Evolutionary conservation across 495 filamentous ascomycete genomes (phyloP), one percentile per base, ranked within the genome.

Genomic region (Xylaria flabelliformis): DNA sequence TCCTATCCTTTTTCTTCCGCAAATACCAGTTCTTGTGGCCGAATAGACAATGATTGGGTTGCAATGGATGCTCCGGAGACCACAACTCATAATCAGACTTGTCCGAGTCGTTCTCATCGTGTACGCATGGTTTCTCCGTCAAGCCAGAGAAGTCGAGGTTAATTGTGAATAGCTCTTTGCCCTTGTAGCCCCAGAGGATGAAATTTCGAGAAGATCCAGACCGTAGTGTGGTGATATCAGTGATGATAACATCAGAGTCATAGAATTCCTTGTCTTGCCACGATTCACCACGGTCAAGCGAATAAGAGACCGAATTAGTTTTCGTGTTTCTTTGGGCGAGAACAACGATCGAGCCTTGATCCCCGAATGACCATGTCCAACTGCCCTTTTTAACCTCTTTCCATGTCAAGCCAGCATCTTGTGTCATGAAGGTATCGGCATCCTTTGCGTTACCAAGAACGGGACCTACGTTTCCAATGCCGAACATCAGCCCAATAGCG

Each of bases 331-430:
- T 81, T 73, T 85, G 82, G 36, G 94, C 93, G 66, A 99, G 90
- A 39, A 97, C 94, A 68, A 98, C 87, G 74, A 98, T 89, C 1
- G 93, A 94, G 21, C 97, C 97, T 78, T 97, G 93, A 73, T 98
- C 97, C 67, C 96, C 96, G 75, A 91, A 97, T 74, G 97, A 94
- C 93, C 94, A 99, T 82, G 91, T 90, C 82, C 94, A 97, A 46
- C 83, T 87, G 9, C 96, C 97, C 77, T 95, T 93, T 83, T 90
- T 95, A 67, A 92, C 91, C 46, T 90, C 85, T 55, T 86, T 91
- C 97, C 97, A 99, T 39, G 83, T 90, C 69, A 97, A 83, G n/a
- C 97, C 97, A 46, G 91, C 96, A 79, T 99, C 94, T 1, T 82
- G 82, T 48, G 93, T 96, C 80, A 98, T 89, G 84, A 93, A 99